These are phyloP conservation scores for Pyrenochaeta sp. DNA, from an alignment of 2,329 filamentous ascomycete species.

Conservation along the genomic window DNA sequence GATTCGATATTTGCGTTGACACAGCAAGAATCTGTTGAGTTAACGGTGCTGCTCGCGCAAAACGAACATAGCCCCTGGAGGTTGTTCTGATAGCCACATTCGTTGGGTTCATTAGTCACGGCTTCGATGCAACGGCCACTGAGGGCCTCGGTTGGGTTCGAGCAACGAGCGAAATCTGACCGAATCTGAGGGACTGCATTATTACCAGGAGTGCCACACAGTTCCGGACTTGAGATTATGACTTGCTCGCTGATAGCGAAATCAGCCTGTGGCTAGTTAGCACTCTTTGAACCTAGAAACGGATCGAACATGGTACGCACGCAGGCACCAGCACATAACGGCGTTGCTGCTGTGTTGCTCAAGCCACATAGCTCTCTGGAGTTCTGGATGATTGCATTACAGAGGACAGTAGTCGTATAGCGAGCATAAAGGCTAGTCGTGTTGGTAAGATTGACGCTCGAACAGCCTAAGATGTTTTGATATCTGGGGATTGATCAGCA, in stretches of 20 bases:
- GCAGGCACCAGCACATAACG: slow-evolving; percentile 89
- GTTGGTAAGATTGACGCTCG: slow-evolving; percentile 76
- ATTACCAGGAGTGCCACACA: slow-evolving; percentile 72
- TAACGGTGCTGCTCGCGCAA: slow-evolving; percentile 81
- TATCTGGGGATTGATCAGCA: slow-evolving; percentile 68
- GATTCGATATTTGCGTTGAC: slow-evolving; percentile 78
- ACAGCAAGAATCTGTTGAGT: slow-evolving; percentile 95
- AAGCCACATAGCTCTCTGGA: slow-evolving; percentile 76
- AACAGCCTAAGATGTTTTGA: slow-evolving; percentile 80
- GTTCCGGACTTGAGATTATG: slow-evolving; percentile 74
- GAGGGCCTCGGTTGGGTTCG: slow-evolving; percentile 80
- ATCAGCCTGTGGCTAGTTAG: slow-evolving; percentile 66
- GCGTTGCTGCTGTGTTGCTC: slow-evolving; percentile 68
- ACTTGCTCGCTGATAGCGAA: slow-evolving; percentile 89
- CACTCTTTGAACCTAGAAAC: slow-evolving; percentile 22
- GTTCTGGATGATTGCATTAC: slow-evolving; percentile 92
- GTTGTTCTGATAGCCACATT: slow-evolving; percentile 84
- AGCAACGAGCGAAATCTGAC: slow-evolving; percentile 90
- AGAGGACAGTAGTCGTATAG: slow-evolving; percentile 90
- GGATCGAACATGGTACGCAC: slow-evolving; percentile 59
- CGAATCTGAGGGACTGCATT: slow-evolving; percentile 80
- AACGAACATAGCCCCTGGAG: slow-evolving; percentile 82
- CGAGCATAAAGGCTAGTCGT: slow-evolving; percentile 86
- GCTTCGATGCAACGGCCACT: slow-evolving; percentile 77
- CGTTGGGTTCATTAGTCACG: slow-evolving; percentile 78